Base-by-base conservation (phyloP, 2,329 filamentous ascomycete genomes). In the Phoma sp. region DNA sequence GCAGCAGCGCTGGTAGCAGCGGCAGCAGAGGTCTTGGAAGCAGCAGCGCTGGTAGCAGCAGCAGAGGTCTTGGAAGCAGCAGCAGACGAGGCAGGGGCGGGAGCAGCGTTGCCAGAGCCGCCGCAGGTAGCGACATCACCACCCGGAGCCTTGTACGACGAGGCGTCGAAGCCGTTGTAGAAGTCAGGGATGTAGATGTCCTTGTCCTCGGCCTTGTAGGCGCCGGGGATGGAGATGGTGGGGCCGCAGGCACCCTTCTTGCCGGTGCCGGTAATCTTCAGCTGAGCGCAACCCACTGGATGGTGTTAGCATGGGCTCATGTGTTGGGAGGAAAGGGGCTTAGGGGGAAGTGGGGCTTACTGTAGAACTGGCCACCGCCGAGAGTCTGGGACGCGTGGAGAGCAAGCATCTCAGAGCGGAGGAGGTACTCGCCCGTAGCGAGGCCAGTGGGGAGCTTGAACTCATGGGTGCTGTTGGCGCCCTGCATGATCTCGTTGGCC, bases 351-450 rank as follows among this genome's bases (percentile, higher is more conserved):
- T 69, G 35, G 77, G 27, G 13, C 48, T 33, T 52, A 52, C 48
- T 76, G 65, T 81, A 81, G 66, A 80, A 80, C 65, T 81, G 74
- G 3, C 68, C 75, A 36, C 75, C 74, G 13, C 66, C 69, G 14
- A 67, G 50, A 6, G 63, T 68, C 46, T 71, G 65, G 1, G 74
- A 73, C 32, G 71, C 70, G 65, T 80, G 78, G 7, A 81, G 69
- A 4, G 70, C 79, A 52, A 80, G 76, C 62, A 80, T 79, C 66
- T 81, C 79, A 23, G 75, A 74, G 18, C 78, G 74, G 38, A 80
- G 69, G 33, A 74, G 61, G 49, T 74, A 74, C 52, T 74, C 65
- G 38, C 78, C 78, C 29, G 70, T 72, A 4, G 74, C 68, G 7
- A 77, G 63, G 38, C 67, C 74, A 25, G 67, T 73, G 7, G 78